Evolutionary conservation across 108 stramenopile genomes (phyloP).

Genomic region (Schizochytrium sp.): DNA sequence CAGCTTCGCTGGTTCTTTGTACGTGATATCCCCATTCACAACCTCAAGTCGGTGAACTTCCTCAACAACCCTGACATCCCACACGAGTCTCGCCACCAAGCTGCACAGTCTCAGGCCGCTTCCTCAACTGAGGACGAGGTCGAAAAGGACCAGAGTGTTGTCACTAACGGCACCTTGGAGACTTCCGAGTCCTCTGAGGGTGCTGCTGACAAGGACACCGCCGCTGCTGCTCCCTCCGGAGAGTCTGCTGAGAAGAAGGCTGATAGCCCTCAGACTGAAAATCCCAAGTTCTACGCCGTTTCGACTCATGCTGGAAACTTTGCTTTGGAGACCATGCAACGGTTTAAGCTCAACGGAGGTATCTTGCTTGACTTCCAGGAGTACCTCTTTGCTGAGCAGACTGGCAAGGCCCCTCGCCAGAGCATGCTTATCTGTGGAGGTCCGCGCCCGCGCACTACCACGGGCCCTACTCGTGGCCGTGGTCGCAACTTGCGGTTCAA

Average conservation of each 20-base stretch:
- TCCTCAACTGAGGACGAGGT: neutral
- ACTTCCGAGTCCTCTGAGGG: neutral
- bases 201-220: neutral
- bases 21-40: conserved; percentile 52
- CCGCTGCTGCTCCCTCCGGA: neutral
- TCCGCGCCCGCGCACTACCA: conserved; percentile 29
- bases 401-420: conserved; percentile 7
- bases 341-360: conserved; percentile 44
- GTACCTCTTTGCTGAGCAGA: conserved; percentile 24
- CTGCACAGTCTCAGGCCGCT: neutral
- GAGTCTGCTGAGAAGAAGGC: conserved; percentile 6
- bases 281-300: conserved; percentile 4
- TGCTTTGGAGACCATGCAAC: conserved; percentile 21
- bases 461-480: conserved; percentile 44
- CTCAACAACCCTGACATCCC: conserved; percentile 24
- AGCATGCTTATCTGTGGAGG: conserved; percentile 31
- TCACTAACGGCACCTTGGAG: neutral
- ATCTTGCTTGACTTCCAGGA: conserved; percentile 37
- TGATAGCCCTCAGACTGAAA: conserved; percentile 35
- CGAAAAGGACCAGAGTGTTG: neutral
- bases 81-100: neutral
- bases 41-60: conserved; percentile 50
- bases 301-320: neutral
- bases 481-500: conserved; percentile 31
- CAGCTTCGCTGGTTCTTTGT: conserved; percentile 55